Evolutionary conservation across 805 yeast genomes (phyloP).

Genomic region (Peterozyma toletana): DNA sequence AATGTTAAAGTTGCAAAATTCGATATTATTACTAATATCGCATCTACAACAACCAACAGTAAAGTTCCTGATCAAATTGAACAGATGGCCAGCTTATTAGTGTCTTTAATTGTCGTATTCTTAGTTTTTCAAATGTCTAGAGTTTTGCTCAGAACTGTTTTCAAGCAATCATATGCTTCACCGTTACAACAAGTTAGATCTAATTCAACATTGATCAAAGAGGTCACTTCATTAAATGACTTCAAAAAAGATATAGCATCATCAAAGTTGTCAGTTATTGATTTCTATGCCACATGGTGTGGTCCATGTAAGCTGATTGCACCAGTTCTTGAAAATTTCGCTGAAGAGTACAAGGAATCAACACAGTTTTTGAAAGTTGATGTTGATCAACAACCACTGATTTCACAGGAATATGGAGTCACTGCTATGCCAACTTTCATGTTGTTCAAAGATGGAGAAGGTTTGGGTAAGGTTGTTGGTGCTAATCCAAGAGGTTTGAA

Average conservation of each 20-base stretch:
- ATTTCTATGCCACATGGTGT: constrained; percentile 71
- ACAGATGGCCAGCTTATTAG: too few species aligned
- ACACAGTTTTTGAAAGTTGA: constrained; percentile 65
- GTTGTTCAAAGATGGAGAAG: constrained; percentile 52
- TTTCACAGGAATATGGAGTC: constrained; percentile 55
- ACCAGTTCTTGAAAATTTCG: constrained; percentile 41
- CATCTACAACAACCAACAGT: too few species aligned
- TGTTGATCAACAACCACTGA: constrained; percentile 54
- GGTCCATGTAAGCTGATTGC: constrained; percentile 74
- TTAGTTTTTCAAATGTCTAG: too few species aligned
- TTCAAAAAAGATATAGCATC: constrained; percentile 26
- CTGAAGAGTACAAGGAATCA: constrained; percentile 31
- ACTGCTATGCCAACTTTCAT: constrained; percentile 76
- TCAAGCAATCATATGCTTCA: too few species aligned
- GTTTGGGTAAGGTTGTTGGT: constrained; percentile 54
- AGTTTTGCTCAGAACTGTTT: too few species aligned
- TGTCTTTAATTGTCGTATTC: too few species aligned
- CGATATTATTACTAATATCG: too few species aligned
- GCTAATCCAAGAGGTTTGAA: constrained; percentile 41
- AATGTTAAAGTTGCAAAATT: too few species aligned
- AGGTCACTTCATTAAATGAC: constrained; percentile 24
- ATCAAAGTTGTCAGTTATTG: constrained; percentile 44
- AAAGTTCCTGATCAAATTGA: too few species aligned
- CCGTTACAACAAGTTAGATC: too few species aligned
- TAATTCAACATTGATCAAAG: constrained; percentile 17